Base-by-base conservation (phyloP, 371 early-diverging fungal species). In the Mortierella sp. region DNA sequence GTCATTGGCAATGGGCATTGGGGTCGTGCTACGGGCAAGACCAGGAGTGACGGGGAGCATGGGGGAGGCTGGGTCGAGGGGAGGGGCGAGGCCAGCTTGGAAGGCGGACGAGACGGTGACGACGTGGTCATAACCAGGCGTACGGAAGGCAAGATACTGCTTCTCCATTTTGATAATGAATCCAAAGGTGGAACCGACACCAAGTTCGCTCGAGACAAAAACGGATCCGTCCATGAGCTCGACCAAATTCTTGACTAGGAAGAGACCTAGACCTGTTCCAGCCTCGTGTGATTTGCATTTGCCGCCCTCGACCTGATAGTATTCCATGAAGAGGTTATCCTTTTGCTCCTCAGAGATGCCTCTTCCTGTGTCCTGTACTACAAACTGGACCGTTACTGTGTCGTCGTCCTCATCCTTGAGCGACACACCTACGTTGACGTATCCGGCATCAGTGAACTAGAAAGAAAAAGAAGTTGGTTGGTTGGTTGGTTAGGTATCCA, bases 331-430 rank as follows among this genome's bases (percentile, higher is more conserved):
- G 6, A 91, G 85, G 53, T 80, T 84, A 57, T 70, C 74, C 45
- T 72, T 65, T 62, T 87, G 86, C 21, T 84, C 84, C 15, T 72
- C 66, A 5, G 89, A 84, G 50, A 91, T 89, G 18, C 91, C 90
- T 16, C 64, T 71, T 52, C 91, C 91, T 3, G 90, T 86, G 71
- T 91, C 91, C 58, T 66, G 76, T 1, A 91, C 89, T 12, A 84
- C 81, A 65, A 88, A 74, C 58, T 81, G 53, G 48, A 84, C 72
- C 7, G 75, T 75, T 29, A 75, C 75, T 7, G 72, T 53, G 47
- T 77, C 77, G 25, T 77, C 77, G 51, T 77, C 77, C 23, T 77
- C 77, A 16, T 77, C 77, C 64, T 77, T 77, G 51, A 77, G 58
- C 19, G 77, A 72, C 9, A 77, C 77, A 4, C 77, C 77, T 9